These are phyloP conservation scores for Metroxylon sagu DNA, from an alignment of 176 grass and related monocot species.

Conservation along the genomic window DNA sequence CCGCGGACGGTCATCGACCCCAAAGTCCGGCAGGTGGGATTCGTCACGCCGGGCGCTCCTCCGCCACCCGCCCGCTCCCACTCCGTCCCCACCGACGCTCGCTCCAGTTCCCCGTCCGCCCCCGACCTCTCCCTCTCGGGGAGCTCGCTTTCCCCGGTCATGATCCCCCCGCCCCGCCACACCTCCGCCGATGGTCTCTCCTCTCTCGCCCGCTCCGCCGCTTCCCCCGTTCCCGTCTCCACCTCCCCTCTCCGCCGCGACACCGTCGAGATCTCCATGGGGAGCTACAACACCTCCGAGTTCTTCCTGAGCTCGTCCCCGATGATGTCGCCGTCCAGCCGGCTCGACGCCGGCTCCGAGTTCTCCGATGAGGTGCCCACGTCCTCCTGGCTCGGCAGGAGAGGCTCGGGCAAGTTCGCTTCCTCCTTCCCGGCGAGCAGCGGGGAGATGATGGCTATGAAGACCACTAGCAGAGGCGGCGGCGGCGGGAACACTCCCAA, in stretches of 20 bases:
- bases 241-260: background rate
- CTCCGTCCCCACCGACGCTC: constrained; percentile 3
- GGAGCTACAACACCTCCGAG: constrained; percentile 39
- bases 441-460: constrained; percentile 11
- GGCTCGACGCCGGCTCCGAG: constrained; percentile 11
- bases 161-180: constrained; percentile 79
- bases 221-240: constrained; percentile 6
- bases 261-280: background rate
- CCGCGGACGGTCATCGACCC: constrained; percentile 52
- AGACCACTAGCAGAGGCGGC: background rate
- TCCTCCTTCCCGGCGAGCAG: constrained; percentile 11
- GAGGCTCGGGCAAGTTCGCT: background rate
- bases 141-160: constrained; percentile 59
- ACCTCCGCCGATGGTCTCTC: constrained; percentile 18
- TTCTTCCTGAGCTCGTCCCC: constrained; percentile 27
- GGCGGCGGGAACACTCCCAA: background rate
- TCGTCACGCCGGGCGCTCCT: constrained; percentile 45
- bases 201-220: background rate
- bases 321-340: constrained; percentile 16
- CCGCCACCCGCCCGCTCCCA: constrained; percentile 17
- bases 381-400: constrained; percentile 7
- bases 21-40: constrained; percentile 78
- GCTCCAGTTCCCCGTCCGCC: constrained; percentile 21
- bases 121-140: constrained; percentile 13
- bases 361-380: constrained; percentile 28